phyloP scores from a whole-genome alignment of 805 yeast genomes.

The Cyberlindnera saturnus region DNA sequence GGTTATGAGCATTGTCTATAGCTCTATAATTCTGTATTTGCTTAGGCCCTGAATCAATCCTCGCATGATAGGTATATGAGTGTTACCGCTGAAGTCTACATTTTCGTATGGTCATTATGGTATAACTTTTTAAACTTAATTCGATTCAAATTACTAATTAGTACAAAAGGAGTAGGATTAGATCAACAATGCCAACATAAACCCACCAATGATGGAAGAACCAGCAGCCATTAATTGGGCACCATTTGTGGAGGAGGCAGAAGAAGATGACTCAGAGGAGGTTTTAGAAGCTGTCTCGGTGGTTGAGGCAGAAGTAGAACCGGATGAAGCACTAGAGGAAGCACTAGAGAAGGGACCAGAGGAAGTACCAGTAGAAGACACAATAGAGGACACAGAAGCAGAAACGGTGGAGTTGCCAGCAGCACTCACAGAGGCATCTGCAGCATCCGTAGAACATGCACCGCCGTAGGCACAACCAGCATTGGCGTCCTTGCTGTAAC shows the following conservation, averaged over 20 bases:
- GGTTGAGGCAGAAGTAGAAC: slow-evolving; percentile 9
- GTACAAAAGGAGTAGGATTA: not conserved
- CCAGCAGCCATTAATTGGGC: slow-evolving; percentile 12
- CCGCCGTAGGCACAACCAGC: not conserved
- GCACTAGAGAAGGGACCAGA: slow-evolving; percentile 5
- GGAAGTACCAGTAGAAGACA: not conserved
- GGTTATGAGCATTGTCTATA: no score
- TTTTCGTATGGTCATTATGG: no score
- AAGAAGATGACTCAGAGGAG: slow-evolving; percentile 7
- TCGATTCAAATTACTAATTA: not conserved
- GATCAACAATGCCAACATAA: slow-evolving; percentile 9
- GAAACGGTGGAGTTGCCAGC: slow-evolving; percentile 4
- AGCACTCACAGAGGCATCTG: slow-evolving; percentile 8
- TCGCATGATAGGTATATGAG: no score
- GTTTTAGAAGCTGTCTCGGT: slow-evolving; percentile 7
- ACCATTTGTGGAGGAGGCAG: slow-evolving; percentile 11
- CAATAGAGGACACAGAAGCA: slow-evolving; percentile 5
- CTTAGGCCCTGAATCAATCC: no score
- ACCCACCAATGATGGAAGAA: slow-evolving; percentile 12
- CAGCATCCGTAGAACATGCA: slow-evolving; percentile 2
- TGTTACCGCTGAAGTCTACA: no score
- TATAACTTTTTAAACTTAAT: not conserved
- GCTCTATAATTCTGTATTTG: no score
- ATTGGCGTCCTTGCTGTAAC: slow-evolving; percentile 16
- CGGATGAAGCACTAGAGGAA: slow-evolving; percentile 5